Evolutionary conservation across 306 rosid genomes (phyloP).

Genomic region (Citrullus mucosospermus): DNA sequence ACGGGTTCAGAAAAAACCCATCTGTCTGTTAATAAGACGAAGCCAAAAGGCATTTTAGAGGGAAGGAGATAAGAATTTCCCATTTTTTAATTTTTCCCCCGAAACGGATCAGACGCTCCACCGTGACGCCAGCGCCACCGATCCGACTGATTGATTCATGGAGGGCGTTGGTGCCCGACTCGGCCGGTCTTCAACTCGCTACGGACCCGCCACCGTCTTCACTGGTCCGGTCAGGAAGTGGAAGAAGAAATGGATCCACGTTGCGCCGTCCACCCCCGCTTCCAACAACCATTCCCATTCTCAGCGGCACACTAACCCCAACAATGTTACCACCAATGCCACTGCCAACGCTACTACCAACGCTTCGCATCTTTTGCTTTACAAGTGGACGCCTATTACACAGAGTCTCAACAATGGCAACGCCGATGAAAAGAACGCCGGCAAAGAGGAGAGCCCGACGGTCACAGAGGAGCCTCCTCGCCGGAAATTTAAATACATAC

Average conservation of each 20-base stretch:
- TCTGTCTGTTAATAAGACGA: background rate
- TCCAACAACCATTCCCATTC: slow-evolving; percentile 18
- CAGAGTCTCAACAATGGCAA: slow-evolving; percentile 34
- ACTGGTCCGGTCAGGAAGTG: slow-evolving; percentile 93
- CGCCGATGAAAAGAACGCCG: slow-evolving; percentile 15
- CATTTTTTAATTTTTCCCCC: background rate
- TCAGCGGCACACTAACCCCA: slow-evolving; percentile 14
- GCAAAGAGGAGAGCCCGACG: slow-evolving; percentile 14
- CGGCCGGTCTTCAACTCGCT: slow-evolving; percentile 89
- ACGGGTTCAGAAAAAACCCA: background rate
- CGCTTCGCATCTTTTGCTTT: slow-evolving; percentile 70
- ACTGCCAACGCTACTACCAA: slow-evolving; percentile 22
- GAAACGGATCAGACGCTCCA: slow-evolving; percentile 1
- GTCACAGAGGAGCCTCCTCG: slow-evolving; percentile 63
- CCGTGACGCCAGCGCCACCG: slow-evolving; percentile 12
- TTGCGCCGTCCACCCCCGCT: slow-evolving; percentile 38
- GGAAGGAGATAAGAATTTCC: background rate
- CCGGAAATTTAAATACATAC: slow-evolving; percentile 78
- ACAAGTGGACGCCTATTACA: slow-evolving; percentile 84
- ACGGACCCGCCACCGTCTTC: slow-evolving; percentile 95
- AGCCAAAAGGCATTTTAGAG: background rate
- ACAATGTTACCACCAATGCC: slow-evolving; percentile 7
- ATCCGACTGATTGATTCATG: slow-evolving; percentile 32
- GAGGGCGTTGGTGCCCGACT: slow-evolving; percentile 98
- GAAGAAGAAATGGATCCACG: slow-evolving; percentile 99